Base-by-base conservation (phyloP, 371 early-diverging fungal genomes). In the Mortierella sp. region DNA sequence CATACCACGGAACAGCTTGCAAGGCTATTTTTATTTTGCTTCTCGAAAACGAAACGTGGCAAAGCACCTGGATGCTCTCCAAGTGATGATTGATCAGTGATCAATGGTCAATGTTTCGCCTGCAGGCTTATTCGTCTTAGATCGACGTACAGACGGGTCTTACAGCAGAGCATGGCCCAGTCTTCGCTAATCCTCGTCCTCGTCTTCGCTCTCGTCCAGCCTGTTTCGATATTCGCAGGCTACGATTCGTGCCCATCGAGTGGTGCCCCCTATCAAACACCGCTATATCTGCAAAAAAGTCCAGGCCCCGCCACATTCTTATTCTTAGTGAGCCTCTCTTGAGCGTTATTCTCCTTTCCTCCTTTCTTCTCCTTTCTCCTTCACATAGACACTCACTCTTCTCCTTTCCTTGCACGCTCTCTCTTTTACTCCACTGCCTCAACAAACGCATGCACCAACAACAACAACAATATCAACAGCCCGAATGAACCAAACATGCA, bases 401-500 rank as follows among this genome's bases (percentile, higher is more conserved):
- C n/a, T n/a, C 43, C 24, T 10, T 67, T 21, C 34, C 21, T 21
- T 24, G 5, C 40, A 64, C 9, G 21, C 67, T 31, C 4, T 14
- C 67, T 24, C 3, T 34, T 21, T 19, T 19, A n/a, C n/a, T n/a
- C n/a, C n/a, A n/a, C n/a, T n/a, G n/a, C n/a, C 61, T 0, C 59
- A 5, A 28, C 59, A 59, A 34, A 1, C 24, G 24, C 3, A 67
- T 67, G 67, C 67, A 61, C 13, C 64, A 9, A 28, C 26, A 31
- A 34, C 21, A 19, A 19, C 61, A 61, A 19, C 19, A 5, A 54
- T 53, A 55, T 13, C 26, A 13, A 4, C 26, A 57, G 14, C 59
- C 11, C 34, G 5, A 37, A 82, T 76, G 78, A 77, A 74, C 37
- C 72, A 75, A 24, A 44, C 69, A 0, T 51, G 37, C 54, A 73